Percentiles rank a stretch among this genome's conserved stretches.
phyloP scores from a whole-genome alignment of 1,284 basidiomycete species.

The Cystobasidium slooffiae region DNA sequence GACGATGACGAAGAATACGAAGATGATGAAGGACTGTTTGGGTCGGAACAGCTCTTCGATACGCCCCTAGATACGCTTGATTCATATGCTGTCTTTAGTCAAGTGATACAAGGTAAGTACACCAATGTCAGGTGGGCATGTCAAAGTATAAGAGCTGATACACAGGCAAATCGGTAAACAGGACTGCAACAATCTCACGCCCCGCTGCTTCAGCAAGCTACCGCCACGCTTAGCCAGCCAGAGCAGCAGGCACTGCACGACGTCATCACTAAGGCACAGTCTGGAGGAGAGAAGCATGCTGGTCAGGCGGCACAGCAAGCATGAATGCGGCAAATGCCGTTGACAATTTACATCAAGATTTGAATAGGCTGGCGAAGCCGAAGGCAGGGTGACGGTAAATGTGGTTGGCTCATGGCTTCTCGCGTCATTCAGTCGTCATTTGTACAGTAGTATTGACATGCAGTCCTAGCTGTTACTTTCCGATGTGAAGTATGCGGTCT shows the following conservation, averaged over 20 bases:
- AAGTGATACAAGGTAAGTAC: constrained; percentile 43
- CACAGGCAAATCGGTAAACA: not conserved
- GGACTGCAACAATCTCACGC: constrained; percentile 18
- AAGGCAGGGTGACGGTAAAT: too few species aligned
- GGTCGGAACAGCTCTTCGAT: constrained; percentile 53
- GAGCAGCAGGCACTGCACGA: constrained; percentile 35
- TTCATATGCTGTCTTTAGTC: constrained; percentile 51
- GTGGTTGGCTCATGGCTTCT: too few species aligned
- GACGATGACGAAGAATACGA: constrained; percentile 46
- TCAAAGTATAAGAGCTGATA: too few species aligned
- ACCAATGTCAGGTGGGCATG: too few species aligned
- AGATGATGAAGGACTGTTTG: constrained; percentile 48
- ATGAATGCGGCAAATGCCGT: not conserved
- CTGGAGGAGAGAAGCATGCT: constrained; percentile 15
- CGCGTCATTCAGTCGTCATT: too few species aligned
- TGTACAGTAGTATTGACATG: too few species aligned
- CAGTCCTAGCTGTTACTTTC: too few species aligned
- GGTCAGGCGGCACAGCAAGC: not conserved
- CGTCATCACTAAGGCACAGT: constrained; percentile 10
- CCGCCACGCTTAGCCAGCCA: constrained; percentile 1
- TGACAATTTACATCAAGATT: not conserved
- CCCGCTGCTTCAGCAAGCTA: constrained; percentile 17
- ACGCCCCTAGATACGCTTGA: constrained; percentile 54
- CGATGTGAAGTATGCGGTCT: too few species aligned
- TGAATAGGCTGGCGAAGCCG: not conserved